Percentiles rank a stretch among this genome's conserved stretches.
phyloP scores from a whole-genome alignment of 148 eudicot species.

The Rhododendron vialii region DNA sequence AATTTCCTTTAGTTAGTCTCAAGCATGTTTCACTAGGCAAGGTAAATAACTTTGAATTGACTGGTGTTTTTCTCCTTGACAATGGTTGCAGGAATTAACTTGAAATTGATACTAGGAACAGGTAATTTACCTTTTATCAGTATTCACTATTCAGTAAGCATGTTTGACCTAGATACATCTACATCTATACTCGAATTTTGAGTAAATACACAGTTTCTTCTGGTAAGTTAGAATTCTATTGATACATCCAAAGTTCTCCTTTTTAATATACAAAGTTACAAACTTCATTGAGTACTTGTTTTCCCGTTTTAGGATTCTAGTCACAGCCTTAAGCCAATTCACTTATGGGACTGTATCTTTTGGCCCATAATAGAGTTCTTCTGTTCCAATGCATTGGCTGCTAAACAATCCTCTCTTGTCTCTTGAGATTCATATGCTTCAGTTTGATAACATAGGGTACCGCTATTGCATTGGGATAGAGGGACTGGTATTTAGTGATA shows the following conservation, averaged over 20 bases:
- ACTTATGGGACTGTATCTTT: not conserved
- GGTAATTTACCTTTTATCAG: not conserved
- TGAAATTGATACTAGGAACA: not conserved
- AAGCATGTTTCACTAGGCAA: too few species aligned
- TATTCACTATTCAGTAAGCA: not conserved
- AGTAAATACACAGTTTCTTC: too few species aligned
- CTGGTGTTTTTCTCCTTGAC: not conserved
- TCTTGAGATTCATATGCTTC: not conserved
- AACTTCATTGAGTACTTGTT: not conserved
- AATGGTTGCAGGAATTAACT: not conserved
- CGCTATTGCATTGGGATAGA: not conserved
- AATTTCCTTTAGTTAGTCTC: too few species aligned
- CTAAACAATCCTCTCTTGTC: not conserved
- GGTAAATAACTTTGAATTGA: too few species aligned
- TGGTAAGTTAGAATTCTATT: not conserved
- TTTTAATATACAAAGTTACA: not conserved
- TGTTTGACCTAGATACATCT: not conserved
- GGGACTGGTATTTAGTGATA: not conserved
- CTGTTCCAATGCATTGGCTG: not conserved
- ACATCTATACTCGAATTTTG: too few species aligned
- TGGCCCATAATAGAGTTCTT: too few species aligned
- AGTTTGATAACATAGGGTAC: not conserved
- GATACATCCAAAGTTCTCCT: not conserved
- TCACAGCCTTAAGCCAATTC: not conserved
- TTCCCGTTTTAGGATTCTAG: too few species aligned